Evolutionary conservation across 2,329 filamentous ascomycete species (phyloP), one percentile per base, ranked within the genome.

Genomic region (Neofusicoccum laricinum): DNA sequence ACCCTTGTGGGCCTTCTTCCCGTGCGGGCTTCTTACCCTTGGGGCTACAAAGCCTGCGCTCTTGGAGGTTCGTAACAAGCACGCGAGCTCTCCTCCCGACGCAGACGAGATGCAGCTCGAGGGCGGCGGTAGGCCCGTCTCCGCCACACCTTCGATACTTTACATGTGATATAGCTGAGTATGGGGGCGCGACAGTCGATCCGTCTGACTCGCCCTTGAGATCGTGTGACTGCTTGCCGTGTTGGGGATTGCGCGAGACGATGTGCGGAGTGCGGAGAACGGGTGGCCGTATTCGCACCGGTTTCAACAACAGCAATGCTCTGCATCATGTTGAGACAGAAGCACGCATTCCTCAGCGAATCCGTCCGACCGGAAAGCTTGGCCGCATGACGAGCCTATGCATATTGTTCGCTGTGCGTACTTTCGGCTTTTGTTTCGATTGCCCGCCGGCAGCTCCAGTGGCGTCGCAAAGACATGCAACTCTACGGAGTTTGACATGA

Each of bases 191-290:
- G 8, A 41, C 36, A 2, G 55, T 46, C 55, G 41, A 59, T 59
- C 55, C 14, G 5, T 21, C 41, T 59, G 41, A 45, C 40, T 46
- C 10, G 14, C n/a, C n/a, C 41, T 46, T 6, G 41, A 21, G 19
- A 19, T 59, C 41, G 55, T 59, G 55, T 59, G 30, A 46, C 17
- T 15, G 3, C 38, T 58, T 58, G 34, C 40, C n/a, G 4, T 34
- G 40, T 58, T 45, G 53, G 41, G 25, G 53, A 40, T 36, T 50
- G 49, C 17, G n/a, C 32, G 7, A 53, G 50, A 25, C 43, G 25
- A 17, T 11, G 38, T 57, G 51, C 51, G 17, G 38, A 21, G 25
- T 59, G 55, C 55, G 55, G 55, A 59, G 55, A 59, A 36, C n/a
- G 30, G 51, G 25, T 7, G 21, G 46, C 46, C 49, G 48, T 34